A percentile compares a stretch with the other conserved stretches of the same genome.
phyloP scores from a whole-genome alignment of 805 yeast species.

The Yarrowia keelungensis region DNA sequence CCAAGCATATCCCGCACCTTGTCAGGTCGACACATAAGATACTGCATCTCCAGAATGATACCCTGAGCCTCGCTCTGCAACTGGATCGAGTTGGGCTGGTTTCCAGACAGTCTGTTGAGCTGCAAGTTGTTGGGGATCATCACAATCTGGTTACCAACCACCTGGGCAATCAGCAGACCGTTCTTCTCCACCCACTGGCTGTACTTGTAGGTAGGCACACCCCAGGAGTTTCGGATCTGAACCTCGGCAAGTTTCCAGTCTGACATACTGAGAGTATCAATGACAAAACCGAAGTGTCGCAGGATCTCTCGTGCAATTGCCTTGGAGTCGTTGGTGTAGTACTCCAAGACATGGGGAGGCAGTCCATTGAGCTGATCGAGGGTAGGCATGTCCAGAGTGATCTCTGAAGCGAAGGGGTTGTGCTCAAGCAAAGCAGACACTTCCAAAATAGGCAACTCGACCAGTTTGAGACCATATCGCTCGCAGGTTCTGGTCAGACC shows the following conservation, averaged over 20 bases:
- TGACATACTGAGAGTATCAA: slow-evolving; percentile 79
- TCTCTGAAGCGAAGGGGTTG: slow-evolving; percentile 82
- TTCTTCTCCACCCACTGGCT: slow-evolving; percentile 90
- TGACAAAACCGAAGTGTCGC: slow-evolving; percentile 71
- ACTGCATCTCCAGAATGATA: slow-evolving; percentile 36
- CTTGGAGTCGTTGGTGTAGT: slow-evolving; percentile 46
- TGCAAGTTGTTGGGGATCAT: slow-evolving; percentile 89
- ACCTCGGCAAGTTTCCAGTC: slow-evolving; percentile 58
- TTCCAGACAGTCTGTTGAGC: slow-evolving; percentile 69
- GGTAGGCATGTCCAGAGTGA: slow-evolving; percentile 13
- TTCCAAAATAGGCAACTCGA: slow-evolving; percentile 93
- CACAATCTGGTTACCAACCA: slow-evolving; percentile 78
- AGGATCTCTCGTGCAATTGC: slow-evolving; percentile 81
- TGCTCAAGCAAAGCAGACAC: slow-evolving; percentile 73
- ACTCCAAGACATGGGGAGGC: slow-evolving; percentile 10
- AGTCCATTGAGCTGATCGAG: slow-evolving; percentile 1
- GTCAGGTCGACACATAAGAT: neutral
- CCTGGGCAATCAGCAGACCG: slow-evolving; percentile 89
- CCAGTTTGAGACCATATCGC: slow-evolving; percentile 77
- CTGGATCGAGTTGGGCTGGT: slow-evolving; percentile 37
- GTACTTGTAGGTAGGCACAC: slow-evolving; percentile 77
- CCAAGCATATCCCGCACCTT: slow-evolving; percentile 19
- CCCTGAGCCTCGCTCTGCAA: slow-evolving; percentile 18
- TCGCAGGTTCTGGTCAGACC: slow-evolving; percentile 86
- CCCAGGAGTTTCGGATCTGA: slow-evolving; percentile 89